Conservation (phyloP, 1,139 yeast genomes). For the Yamadazyma atlantica region DNA sequence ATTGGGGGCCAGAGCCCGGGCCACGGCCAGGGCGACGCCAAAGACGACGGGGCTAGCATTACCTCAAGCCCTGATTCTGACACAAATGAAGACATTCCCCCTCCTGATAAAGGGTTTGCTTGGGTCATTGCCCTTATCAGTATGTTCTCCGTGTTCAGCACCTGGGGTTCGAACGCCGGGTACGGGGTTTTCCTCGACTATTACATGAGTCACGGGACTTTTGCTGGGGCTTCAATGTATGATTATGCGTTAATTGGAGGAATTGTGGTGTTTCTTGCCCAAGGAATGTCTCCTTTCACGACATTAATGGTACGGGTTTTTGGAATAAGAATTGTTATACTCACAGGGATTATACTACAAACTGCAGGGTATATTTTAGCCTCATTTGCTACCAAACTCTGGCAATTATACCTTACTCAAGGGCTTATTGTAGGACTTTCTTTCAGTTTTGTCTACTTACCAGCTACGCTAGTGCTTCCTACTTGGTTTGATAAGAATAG, state of each 20-base stretch:
- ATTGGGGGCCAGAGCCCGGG: no score
- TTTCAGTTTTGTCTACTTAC: conserved; percentile 58
- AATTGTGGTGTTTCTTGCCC: conserved; percentile 57
- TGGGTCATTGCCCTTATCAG: conserved; percentile 66
- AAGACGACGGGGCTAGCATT: no score
- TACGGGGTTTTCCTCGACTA: conserved; percentile 68
- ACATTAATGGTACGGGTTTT: conserved; percentile 33
- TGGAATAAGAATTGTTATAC: conserved; percentile 36
- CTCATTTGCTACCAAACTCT: conserved; percentile 57
- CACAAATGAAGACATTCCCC: conserved; percentile 30
- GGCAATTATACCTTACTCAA: conserved; percentile 70
- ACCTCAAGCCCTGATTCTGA: conserved; percentile 2
- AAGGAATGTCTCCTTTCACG: conserved; percentile 55
- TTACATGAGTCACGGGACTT: conserved; percentile 46
- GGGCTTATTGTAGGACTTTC: conserved; percentile 67
- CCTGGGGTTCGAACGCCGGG: conserved; percentile 77
- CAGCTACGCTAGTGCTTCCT: conserved; percentile 57
- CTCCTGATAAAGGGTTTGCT: conserved; percentile 70
- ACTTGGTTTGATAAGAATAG: conserved; percentile 61
- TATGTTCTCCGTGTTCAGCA: conserved; percentile 45
- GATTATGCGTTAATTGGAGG: conserved; percentile 76
- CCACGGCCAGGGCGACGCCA: no score
- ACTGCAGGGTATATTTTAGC: conserved; percentile 62
- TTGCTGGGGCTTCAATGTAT: conserved; percentile 56
- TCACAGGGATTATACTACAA: conserved; percentile 51